phyloP scores from a whole-genome alignment of 352 stramenopile genomes.

The Phytophthora capsici region DNA sequence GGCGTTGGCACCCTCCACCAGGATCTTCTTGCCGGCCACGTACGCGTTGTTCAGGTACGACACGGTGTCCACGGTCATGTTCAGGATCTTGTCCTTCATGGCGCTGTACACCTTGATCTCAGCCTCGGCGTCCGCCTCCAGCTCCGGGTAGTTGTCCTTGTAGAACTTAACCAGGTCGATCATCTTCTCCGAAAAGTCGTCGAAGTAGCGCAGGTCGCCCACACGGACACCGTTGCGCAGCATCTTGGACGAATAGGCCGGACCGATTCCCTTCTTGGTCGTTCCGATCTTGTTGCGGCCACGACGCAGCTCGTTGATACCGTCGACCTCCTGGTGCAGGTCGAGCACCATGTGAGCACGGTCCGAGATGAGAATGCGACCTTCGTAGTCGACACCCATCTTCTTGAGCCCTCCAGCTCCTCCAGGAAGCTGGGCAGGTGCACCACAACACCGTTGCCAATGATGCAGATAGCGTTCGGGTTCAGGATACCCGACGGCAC shows the following conservation, averaged over 20 bases:
- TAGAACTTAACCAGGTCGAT: conserved; percentile 92
- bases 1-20: conserved; percentile 99
- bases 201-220: conserved; percentile 93
- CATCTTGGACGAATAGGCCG: conserved; percentile 99
- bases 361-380: conserved; percentile 97
- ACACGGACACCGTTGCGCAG: conserved; percentile 97
- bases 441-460: conserved; percentile 99
- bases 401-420: conserved; percentile 93
- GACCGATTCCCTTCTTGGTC: conserved; percentile 99
- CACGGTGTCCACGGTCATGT: conserved; percentile 96
- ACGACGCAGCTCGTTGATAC: conserved; percentile 83
- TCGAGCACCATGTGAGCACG: conserved; percentile 99
- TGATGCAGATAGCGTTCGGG: conserved; percentile 94
- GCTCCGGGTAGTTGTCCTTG: conserved; percentile 88
- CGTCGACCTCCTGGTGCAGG: conserved; percentile 96
- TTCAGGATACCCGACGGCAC: conserved; percentile 98
- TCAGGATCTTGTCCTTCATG: conserved; percentile 86
- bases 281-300: conserved; percentile 98
- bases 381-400: conserved; percentile 92
- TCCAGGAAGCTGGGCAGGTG: conserved; percentile 97
- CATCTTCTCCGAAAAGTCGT: conserved; percentile 92
- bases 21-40: conserved; percentile 95
- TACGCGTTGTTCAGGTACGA: conserved; percentile 97
- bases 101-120: conserved; percentile 87
- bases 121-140: conserved; percentile 79